Base-by-base conservation (phyloP, 352 stramenopile species). In the Pythium insidiosum region DNA sequence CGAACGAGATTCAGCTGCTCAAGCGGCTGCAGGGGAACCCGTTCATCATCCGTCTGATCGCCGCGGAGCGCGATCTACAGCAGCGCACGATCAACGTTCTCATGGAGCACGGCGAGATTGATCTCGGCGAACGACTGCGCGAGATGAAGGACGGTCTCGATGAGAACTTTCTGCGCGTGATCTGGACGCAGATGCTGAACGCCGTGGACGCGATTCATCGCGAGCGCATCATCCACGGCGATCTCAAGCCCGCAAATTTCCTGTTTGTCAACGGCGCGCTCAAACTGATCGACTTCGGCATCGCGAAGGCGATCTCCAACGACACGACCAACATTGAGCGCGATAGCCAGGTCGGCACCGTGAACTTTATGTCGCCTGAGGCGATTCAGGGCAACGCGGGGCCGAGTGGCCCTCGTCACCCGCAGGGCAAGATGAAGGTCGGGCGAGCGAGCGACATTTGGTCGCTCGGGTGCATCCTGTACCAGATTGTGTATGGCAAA, bases 101-200 rank as follows among this genome's bases (percentile, higher is more conserved):
- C 12, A 98, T 99, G 95, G 95, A 99, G 56, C 68, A 97, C 29
- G 95, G 96, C 11, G 96, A 99, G 57, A 96, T 97, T 23, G 96
- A 99, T 63, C 63, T 99, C 25, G 97, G 95, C 55, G 73, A 96
- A 49, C 74, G 97, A 22, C 59, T 99, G 43, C 57, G 77, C 13
- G 65, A 94, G 53, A 47, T 89, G 26, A 78, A 86, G 38, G 68
- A 78, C 18, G 68, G 58, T 11, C 69, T 98, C 35, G 94, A 98
- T 56, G 95, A 97, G 56, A 98, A 99, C 58, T 98, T 98, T 47
- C 68, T 99, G 30, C 77, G 95, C n/a, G 74, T 99, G 1, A 95
- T 95, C 29, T 99, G 95, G 95, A 95, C 97, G 58, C 96, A 99
- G 72, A 99, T 99, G 96, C 79, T 99, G 9, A 84, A 95, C 63